Evolutionary conservation across 2,329 filamentous ascomycete genomes (phyloP).

Genomic region (Emmonsiellopsis sp.): DNA sequence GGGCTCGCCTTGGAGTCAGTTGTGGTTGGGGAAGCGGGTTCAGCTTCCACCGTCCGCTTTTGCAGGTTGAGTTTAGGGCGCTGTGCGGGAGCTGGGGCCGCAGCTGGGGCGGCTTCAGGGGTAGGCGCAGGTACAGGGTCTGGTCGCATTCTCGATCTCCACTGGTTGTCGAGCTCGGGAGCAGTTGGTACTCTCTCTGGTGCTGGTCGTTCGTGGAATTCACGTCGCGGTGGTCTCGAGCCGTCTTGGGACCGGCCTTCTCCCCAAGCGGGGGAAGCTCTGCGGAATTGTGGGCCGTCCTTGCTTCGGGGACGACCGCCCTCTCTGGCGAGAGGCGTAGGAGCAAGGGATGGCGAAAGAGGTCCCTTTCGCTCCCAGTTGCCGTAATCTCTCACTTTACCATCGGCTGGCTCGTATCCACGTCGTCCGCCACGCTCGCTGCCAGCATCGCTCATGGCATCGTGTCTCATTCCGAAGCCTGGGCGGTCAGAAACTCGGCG

Average conservation of each 20-base stretch:
- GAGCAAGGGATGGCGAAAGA: slow-evolving; percentile 59
- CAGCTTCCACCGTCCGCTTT: slow-evolving; percentile 81
- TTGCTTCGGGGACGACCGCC: slow-evolving; percentile 51
- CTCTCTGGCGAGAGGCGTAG: slow-evolving; percentile 33
- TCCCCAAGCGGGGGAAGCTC: slow-evolving; percentile 67
- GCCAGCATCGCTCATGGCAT: slow-evolving; percentile 44
- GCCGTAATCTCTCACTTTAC: slow-evolving; percentile 68
- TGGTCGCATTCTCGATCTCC: slow-evolving; percentile 87
- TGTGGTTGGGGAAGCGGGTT: slow-evolving; percentile 38
- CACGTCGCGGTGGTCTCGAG: slow-evolving; percentile 68
- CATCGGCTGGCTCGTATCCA: slow-evolving; percentile 59
- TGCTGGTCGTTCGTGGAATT: slow-evolving; percentile 59
- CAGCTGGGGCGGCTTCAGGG: slow-evolving; percentile 65
- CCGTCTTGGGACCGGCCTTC: slow-evolving; percentile 61
- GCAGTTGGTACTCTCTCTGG: slow-evolving; percentile 69
- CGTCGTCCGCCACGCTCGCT: slow-evolving; percentile 60
- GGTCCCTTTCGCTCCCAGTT: slow-evolving; percentile 96
- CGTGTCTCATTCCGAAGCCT: slow-evolving; percentile 47
- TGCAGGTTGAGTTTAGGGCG: slow-evolving; percentile 79
- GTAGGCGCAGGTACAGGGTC: slow-evolving; percentile 55
- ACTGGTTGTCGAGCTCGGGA: slow-evolving; percentile 86
- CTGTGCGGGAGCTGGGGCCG: slow-evolving; percentile 52
- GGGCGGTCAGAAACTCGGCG: slow-evolving; percentile 47
- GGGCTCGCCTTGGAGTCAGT: slow-evolving; percentile 76
- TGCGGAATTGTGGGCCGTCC: slow-evolving; percentile 54